Conservation (phyloP, 2,329 filamentous ascomycete genomes). For the Hypoxylon sp. region DNA sequence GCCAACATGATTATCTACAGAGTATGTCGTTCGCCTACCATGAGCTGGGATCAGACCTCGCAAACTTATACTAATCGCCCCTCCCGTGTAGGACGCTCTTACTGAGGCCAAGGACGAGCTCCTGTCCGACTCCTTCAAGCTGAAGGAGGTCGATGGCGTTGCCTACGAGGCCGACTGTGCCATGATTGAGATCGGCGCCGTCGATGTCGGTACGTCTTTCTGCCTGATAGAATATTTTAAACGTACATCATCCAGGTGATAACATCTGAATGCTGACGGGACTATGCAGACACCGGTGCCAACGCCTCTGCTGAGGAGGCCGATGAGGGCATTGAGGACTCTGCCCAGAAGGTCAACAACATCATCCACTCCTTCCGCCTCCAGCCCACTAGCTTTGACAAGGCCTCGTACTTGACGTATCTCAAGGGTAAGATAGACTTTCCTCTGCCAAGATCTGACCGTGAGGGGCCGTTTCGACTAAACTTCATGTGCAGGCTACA, state of each 20-base stretch:
- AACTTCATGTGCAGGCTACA: slow-evolving; percentile 73
- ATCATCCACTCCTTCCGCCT: slow-evolving; percentile 94
- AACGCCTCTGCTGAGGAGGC: slow-evolving; percentile 96
- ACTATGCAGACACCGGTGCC: slow-evolving; percentile 80
- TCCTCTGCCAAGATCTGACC: not conserved
- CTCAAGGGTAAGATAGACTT: slow-evolving; percentile 77
- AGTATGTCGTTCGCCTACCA: slow-evolving; percentile 58
- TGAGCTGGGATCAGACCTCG: not conserved
- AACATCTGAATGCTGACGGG: slow-evolving; percentile 13
- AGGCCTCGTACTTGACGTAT: slow-evolving; percentile 85
- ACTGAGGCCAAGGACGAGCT: slow-evolving; percentile 84
- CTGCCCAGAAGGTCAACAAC: slow-evolving; percentile 84
- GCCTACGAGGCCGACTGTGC: slow-evolving; percentile 92
- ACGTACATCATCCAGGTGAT: not conserved
- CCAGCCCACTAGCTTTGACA: slow-evolving; percentile 81
- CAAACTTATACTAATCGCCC: slow-evolving; percentile 24
- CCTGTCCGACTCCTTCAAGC: slow-evolving; percentile 92
- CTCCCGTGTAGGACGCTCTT: slow-evolving; percentile 78
- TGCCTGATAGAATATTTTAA: slow-evolving; percentile 12
- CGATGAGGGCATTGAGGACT: slow-evolving; percentile 80
- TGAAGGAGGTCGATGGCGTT: slow-evolving; percentile 82
- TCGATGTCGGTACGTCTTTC: slow-evolving; percentile 76
- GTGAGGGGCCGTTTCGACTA: slow-evolving; percentile 4
- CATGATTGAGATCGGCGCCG: slow-evolving; percentile 84
- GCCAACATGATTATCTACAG: slow-evolving; percentile 81